Conservation (phyloP, 2,329 filamentous ascomycete genomes). For the Cladosporium sp. region DNA sequence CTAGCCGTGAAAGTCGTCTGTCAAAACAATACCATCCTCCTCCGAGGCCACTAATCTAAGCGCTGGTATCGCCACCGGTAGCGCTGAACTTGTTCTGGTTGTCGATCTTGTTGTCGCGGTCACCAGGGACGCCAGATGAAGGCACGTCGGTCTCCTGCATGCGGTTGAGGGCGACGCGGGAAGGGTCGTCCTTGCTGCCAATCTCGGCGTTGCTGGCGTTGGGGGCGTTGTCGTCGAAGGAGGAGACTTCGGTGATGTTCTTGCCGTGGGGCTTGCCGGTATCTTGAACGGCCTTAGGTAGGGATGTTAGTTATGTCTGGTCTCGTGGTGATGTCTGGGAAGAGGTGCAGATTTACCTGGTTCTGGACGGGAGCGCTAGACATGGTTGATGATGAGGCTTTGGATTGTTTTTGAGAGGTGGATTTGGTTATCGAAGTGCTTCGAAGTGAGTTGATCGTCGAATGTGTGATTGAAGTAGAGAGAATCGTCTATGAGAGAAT, state of each 20-base stretch:
- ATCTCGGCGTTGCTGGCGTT: slow-evolving; percentile 55
- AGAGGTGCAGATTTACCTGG: neutral
- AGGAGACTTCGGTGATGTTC: slow-evolving; percentile 52
- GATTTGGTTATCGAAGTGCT: neutral
- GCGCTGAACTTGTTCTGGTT: slow-evolving; percentile 15
- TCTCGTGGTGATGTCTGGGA: neutral
- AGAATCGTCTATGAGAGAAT: neutral
- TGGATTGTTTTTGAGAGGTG: neutral
- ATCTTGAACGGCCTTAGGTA: slow-evolving; percentile 23
- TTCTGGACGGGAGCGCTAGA: slow-evolving; percentile 6
- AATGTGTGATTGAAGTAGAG: neutral
- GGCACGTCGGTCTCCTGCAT: slow-evolving; percentile 25
- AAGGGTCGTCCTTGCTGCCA: slow-evolving; percentile 57
- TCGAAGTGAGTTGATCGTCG: neutral
- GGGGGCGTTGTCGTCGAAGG: slow-evolving; percentile 41
- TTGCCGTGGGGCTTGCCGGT: slow-evolving; percentile 52
- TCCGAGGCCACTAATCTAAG: neutral
- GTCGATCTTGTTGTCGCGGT: slow-evolving; percentile 14
- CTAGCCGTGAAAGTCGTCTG: neutral
- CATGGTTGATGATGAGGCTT: neutral
- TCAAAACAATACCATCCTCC: neutral
- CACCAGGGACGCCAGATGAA: slow-evolving; percentile 13
- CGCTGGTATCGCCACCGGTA: slow-evolving; percentile 14
- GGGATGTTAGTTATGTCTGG: neutral
- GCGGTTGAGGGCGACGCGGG: slow-evolving; percentile 47